phyloP scores from a whole-genome alignment of 169 alveolate species.

The Plasmodium inui region DNA sequence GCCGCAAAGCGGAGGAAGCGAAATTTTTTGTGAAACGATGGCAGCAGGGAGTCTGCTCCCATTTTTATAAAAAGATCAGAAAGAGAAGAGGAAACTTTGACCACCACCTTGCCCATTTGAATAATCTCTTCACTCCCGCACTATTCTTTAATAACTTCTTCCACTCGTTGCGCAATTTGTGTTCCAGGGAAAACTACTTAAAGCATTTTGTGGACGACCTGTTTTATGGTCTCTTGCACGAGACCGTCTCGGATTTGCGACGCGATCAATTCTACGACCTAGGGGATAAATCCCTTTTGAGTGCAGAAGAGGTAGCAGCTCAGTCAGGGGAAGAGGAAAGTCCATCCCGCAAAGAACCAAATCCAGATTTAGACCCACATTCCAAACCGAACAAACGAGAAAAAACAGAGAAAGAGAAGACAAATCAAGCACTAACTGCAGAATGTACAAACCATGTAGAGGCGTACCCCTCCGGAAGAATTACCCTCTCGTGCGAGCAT shows the following conservation, averaged over 20 bases:
- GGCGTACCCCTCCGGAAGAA: neutral
- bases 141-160: conserved; percentile 13
- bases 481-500: neutral
- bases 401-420: no score
- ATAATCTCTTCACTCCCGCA: neutral
- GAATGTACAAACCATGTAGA: neutral
- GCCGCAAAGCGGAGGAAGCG: neutral
- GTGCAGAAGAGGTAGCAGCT: neutral
- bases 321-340: neutral
- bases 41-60: neutral
- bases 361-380: neutral
- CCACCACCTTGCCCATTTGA: neutral
- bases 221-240: neutral
- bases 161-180: neutral
- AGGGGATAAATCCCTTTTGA: neutral
- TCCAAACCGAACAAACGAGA: neutral
- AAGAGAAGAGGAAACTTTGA: neutral
- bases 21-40: neutral
- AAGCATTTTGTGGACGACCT: neutral
- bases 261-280: neutral
- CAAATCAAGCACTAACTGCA: neutral
- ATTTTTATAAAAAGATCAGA: neutral
- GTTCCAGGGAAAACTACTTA: conserved; percentile 6
- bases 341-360: neutral
- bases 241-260: neutral